A percentile compares a stretch with the other conserved stretches of the same genome.
Conservation (phyloP, 2,329 filamentous ascomycete genomes). For the Stagonosporopsis vannaccii region DNA sequence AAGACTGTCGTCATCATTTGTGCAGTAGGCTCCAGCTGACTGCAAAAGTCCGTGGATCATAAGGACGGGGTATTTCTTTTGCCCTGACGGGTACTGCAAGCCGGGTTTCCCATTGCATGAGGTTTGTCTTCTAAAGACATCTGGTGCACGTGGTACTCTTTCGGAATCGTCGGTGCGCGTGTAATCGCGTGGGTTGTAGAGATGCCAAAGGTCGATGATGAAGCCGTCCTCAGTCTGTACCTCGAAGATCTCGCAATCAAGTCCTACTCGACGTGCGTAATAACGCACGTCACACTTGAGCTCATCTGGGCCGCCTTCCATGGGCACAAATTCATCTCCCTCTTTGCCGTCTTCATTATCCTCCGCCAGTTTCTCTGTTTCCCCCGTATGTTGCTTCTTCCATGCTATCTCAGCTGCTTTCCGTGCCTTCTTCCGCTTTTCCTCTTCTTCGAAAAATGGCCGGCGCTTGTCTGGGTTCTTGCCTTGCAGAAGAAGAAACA, state of each 20-base stretch:
- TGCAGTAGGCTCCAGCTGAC: constrained; percentile 85
- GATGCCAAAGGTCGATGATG: constrained; percentile 85
- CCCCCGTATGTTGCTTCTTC: constrained; percentile 55
- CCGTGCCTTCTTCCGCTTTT: constrained; percentile 63
- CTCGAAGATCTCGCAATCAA: constrained; percentile 82
- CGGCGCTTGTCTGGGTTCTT: constrained; percentile 67
- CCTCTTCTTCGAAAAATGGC: constrained; percentile 78
- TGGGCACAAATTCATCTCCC: constrained; percentile 70
- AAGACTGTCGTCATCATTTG: constrained; percentile 86
- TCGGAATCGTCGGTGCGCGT: constrained; percentile 59
- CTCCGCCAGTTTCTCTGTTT: constrained; percentile 43
- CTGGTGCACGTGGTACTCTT: constrained; percentile 64
- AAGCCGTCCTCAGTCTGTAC: constrained; percentile 96
- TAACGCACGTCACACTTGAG: constrained; percentile 81
- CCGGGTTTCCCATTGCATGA: constrained; percentile 25
- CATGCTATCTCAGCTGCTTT: constrained; percentile 68
- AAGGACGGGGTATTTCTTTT: constrained; percentile 79
- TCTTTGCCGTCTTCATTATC: constrained; percentile 49
- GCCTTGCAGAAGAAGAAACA: constrained; percentile 64
- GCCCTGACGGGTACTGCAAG: constrained; percentile 45
- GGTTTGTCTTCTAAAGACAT: constrained; percentile 63
- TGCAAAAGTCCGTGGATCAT: constrained; percentile 90
- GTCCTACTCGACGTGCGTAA: constrained; percentile 85
- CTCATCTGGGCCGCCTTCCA: constrained; percentile 81
- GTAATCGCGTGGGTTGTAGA: constrained; percentile 83